These are phyloP conservation scores for Solanum chmielewskii DNA, from an alignment of 257 asterid species.

Conservation along the genomic window DNA sequence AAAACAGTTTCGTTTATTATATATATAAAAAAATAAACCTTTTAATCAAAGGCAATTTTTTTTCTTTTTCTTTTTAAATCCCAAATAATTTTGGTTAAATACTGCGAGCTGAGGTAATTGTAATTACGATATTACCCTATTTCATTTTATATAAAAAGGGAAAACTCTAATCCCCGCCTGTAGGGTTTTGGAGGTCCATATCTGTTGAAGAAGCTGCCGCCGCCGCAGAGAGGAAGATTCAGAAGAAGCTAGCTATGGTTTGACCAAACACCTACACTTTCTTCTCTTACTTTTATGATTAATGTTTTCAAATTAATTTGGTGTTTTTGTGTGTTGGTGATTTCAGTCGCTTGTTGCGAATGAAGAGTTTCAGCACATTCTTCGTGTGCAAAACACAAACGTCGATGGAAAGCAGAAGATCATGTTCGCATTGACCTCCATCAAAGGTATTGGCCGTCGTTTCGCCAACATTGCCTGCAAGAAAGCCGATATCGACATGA, in stretches of 20 bases:
- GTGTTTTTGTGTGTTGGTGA: neutral
- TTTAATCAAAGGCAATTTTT: too few relatives aligned
- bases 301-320: neutral
- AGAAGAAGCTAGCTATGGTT: neutral
- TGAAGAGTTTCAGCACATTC: slow-evolving; percentile 1
- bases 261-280: neutral
- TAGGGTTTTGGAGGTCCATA: neutral
- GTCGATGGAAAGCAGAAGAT: neutral
- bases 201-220: neutral
- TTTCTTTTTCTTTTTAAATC: too few relatives aligned
- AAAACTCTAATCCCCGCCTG: neutral
- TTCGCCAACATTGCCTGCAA: neutral
- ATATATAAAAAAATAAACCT: too few relatives aligned
- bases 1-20: too few relatives aligned
- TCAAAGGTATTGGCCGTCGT: neutral
- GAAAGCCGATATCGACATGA: slow-evolving; percentile 1
- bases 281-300: neutral
- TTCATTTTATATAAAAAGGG: neutral
- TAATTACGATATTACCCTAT: neutral
- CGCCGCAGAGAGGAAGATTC: neutral
- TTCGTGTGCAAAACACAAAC: slow-evolving; percentile 1
- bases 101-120: neutral
- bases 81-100: neutral
- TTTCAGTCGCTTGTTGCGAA: neutral
- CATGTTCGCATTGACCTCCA: neutral